Evolutionary conservation across 257 asterid species (phyloP).

Genomic region (Solanum chilense): DNA sequence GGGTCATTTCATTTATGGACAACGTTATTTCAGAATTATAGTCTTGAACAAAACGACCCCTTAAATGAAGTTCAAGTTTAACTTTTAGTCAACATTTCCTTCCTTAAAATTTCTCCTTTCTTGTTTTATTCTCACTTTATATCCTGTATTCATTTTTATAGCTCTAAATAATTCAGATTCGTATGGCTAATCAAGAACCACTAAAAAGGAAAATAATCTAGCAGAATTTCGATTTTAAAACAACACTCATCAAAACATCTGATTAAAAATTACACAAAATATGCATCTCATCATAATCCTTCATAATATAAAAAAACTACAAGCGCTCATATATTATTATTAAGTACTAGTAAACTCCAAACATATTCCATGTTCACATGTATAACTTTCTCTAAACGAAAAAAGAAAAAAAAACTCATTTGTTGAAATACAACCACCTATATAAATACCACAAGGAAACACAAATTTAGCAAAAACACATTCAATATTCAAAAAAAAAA

Average conservation of each 20-base stretch:
- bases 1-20: fast-evolving
- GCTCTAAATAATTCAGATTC: neutral
- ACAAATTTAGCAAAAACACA: neutral
- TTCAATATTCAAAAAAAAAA: neutral
- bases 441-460: neutral
- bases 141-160: neutral
- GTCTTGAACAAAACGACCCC: neutral
- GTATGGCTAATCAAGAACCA: neutral
- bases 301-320: neutral
- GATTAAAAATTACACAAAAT: neutral
- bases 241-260: neutral
- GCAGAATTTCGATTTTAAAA: fast-evolving
- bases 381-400: neutral
- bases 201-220: neutral
- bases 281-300: neutral
- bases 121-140: neutral
- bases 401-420: neutral
- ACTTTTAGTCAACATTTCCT: slow-evolving; percentile 3
- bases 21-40: neutral
- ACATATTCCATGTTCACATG: neutral
- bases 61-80: neutral
- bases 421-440: neutral
- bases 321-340: neutral
- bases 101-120: neutral
- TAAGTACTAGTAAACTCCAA: neutral